Percentiles rank a stretch among this genome's conserved stretches.
phyloP scores from a whole-genome alignment of 2,329 filamentous ascomycete genomes.

The Dactylella cylindrospora region DNA sequence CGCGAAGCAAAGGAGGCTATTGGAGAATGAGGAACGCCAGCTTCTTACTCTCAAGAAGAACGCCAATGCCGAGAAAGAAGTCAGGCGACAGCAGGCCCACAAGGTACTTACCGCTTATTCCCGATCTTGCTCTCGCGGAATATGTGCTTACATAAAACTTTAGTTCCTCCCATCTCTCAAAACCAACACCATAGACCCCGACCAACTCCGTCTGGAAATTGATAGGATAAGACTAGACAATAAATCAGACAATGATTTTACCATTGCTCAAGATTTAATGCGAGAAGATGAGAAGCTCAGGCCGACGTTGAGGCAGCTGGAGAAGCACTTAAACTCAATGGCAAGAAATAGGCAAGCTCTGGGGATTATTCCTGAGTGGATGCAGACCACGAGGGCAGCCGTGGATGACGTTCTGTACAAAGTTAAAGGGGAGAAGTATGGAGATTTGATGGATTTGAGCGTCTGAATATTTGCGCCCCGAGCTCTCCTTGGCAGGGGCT shows the following conservation, averaged over 20 bases:
- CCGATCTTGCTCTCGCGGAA: background rate
- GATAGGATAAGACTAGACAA: slow-evolving; percentile 36
- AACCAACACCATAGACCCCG: slow-evolving; percentile 31
- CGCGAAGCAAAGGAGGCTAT: slow-evolving; percentile 41
- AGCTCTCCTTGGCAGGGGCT: too few species aligned
- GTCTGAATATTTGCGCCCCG: too few species aligned
- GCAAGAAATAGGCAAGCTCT: slow-evolving; percentile 26
- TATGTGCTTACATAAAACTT: too few species aligned
- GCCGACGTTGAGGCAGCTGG: slow-evolving; percentile 35
- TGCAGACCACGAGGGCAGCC: slow-evolving; percentile 34
- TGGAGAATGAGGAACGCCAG: slow-evolving; percentile 45
- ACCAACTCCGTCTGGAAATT: slow-evolving; percentile 40
- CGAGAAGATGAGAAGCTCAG: slow-evolving; percentile 25
- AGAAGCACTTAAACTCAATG: slow-evolving; percentile 39
- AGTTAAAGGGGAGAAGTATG: slow-evolving; percentile 34
- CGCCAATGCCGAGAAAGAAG: slow-evolving; percentile 45
- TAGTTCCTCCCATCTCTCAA: slow-evolving; percentile 33
- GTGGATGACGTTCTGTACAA: slow-evolving; percentile 43
- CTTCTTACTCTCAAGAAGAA: slow-evolving; percentile 46
- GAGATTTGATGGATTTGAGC: slow-evolving; percentile 36
- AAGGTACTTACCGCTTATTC: slow-evolving; percentile 28
- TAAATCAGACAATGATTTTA: slow-evolving; percentile 29
- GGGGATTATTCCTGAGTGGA: slow-evolving; percentile 36
- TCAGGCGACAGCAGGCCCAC: slow-evolving; percentile 45
- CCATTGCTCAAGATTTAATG: slow-evolving; percentile 30